These are phyloP conservation scores for Lycium ferocissimum DNA, from an alignment of 257 asterid species.

Conservation along the genomic window DNA sequence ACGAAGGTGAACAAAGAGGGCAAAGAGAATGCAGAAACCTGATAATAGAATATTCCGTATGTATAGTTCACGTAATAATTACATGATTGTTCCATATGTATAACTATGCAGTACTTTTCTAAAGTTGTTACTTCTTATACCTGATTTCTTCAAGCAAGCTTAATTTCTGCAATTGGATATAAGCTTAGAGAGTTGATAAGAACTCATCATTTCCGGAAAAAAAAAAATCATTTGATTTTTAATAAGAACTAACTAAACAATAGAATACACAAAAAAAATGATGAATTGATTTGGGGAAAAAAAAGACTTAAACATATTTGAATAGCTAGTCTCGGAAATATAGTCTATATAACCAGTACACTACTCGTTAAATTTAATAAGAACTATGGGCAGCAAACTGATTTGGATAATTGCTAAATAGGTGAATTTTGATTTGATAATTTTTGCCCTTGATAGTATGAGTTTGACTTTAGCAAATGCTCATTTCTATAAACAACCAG, in stretches of 20 bases:
- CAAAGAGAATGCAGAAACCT: too few species aligned
- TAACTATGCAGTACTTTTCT: not conserved
- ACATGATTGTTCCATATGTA: not conserved
- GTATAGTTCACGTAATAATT: not conserved
- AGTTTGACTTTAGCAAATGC: not conserved
- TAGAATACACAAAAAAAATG: too few species aligned
- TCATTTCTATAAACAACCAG: too few species aligned
- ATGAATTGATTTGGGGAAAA: too few species aligned
- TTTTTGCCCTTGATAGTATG: not conserved
- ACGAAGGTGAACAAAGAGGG: too few species aligned
- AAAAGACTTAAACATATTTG: not conserved
- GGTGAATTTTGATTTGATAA: not conserved
- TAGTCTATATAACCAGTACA: not conserved
- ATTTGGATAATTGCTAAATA: not conserved
- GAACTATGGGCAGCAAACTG: not conserved
- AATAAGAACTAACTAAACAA: not conserved
- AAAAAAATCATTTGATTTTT: too few species aligned
- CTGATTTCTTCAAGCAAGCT: not conserved
- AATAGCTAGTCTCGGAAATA: not conserved
- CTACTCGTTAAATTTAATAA: not conserved
- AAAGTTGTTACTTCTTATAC: too few species aligned
- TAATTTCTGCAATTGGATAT: not conserved
- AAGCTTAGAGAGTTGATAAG: not conserved
- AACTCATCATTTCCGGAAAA: not conserved
- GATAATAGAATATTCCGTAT: not conserved